phyloP scores from a whole-genome alignment of 768 basidiomycete genomes.

The Rubroboletus satanas region DNA sequence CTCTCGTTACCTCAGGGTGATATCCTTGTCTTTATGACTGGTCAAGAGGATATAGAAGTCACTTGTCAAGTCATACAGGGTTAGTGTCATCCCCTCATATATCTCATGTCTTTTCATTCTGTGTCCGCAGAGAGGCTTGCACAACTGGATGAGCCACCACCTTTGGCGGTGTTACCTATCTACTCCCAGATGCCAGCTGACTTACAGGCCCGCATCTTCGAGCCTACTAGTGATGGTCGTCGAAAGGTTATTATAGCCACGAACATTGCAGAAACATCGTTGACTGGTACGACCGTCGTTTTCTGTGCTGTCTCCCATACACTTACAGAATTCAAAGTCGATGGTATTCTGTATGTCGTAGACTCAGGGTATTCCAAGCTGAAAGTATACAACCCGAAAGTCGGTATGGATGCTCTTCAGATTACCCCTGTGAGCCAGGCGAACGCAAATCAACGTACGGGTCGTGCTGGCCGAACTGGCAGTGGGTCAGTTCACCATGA shows the following conservation, averaged over 20 bases:
- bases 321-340: slow-evolving; percentile 50
- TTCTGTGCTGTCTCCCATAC: background rate
- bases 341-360: slow-evolving; percentile 95
- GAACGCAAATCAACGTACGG: slow-evolving; percentile 93
- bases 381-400: slow-evolving; percentile 98
- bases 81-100: slow-evolving; percentile 30
- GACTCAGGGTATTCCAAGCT: slow-evolving; percentile 97
- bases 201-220: slow-evolving; percentile 96
- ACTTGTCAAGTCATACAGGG: slow-evolving; percentile 94
- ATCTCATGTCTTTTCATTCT: background rate
- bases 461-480: slow-evolving; percentile 95
- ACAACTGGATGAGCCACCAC: slow-evolving; percentile 87
- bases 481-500: slow-evolving; percentile 61
- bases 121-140: slow-evolving; percentile 70
- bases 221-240: slow-evolving; percentile 88
- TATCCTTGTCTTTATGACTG: slow-evolving; percentile 98
- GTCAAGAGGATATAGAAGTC: slow-evolving; percentile 97
- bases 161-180: slow-evolving; percentile 90
- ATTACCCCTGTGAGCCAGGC: slow-evolving; percentile 99
- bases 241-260: slow-evolving; percentile 98
- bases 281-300: slow-evolving; percentile 61
- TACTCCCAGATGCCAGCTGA: slow-evolving; percentile 99
- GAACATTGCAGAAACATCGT: slow-evolving; percentile 97
- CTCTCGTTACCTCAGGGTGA: slow-evolving; percentile 90
- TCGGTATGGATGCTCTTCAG: slow-evolving; percentile 98